phyloP scores from a whole-genome alignment of 805 yeast genomes.

The Candida ovalis region DNA sequence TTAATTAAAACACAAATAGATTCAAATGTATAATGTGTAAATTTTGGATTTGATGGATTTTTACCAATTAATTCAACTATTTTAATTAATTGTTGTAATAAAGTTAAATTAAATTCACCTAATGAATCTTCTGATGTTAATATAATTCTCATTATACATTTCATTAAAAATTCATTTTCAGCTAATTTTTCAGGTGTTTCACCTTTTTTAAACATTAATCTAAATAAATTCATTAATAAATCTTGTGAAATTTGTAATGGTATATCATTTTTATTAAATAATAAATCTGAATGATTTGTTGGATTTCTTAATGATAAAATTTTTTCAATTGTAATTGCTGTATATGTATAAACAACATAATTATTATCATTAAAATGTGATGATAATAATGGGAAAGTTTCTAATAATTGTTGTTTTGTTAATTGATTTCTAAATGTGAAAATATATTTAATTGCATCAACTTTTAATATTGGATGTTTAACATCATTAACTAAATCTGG shows the following conservation, averaged over 20 bases:
- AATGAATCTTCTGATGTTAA: slow-evolving; percentile 67
- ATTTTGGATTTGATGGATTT: slow-evolving; percentile 94
- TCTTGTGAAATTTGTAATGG: slow-evolving; percentile 54
- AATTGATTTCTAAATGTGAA: slow-evolving; percentile 89
- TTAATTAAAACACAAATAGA: slow-evolving; percentile 74
- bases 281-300: slow-evolving; percentile 47
- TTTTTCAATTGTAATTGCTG: slow-evolving; percentile 90
- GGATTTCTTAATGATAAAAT: slow-evolving; percentile 71
- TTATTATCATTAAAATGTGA: slow-evolving; percentile 61
- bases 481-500: slow-evolving; percentile 63
- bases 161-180: slow-evolving; percentile 92
- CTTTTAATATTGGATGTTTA: slow-evolving; percentile 74
- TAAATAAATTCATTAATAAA: slow-evolving; percentile 62
- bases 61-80: slow-evolving; percentile 69
- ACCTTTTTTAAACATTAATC: slow-evolving; percentile 56
- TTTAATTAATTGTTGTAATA: slow-evolving; percentile 61
- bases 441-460: slow-evolving; percentile 90
- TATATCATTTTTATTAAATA: slow-evolving; percentile 74
- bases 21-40: slow-evolving; percentile 88
- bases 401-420: slow-evolving; percentile 75
- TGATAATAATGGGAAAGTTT: slow-evolving; percentile 76
- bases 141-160: slow-evolving; percentile 78
- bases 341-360: slow-evolving; percentile 86
- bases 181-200: slow-evolving; percentile 84
- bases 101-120: slow-evolving; percentile 40